Base-by-base conservation (phyloP, 2,329 filamentous ascomycete genomes). In the Aspergillus vadensis region DNA sequence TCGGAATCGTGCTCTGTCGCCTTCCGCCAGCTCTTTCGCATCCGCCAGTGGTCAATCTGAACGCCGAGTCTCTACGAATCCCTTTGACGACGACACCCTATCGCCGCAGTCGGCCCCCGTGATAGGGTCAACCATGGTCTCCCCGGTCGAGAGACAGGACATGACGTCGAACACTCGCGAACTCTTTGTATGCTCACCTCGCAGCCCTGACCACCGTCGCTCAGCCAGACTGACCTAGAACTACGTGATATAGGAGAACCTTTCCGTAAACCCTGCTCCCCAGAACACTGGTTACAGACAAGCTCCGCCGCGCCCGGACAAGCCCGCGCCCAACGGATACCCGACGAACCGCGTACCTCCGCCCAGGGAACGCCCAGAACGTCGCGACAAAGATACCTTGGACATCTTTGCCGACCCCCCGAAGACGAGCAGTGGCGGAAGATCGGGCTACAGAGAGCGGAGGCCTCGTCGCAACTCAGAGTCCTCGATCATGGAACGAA, bases 381-480 rank as follows among this genome's bases (percentile, higher is more conserved):
- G 65, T 25, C 66, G 65, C 27, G 61, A 65, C 60, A 72, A 72
- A 60, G 74, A 73, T 70, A 76, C 67, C 19, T 74, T 81, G 27
- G 79, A 83, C 64, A 80, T 83, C 39, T 84, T 84, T 66, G 81
- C 76, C 39, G 78, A 79, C 65, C 80, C 77, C 49, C 72, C 71
- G 65, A 75, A 70, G 43, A 61, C 70, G 25, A 61, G 53, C 23
- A 65, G 54, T 49, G 62, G 69, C 62, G 27, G 67, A 72, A 59
- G 77, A 41, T 54, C 63, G 15, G 58, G 65, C 51, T 74, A 76
- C 53, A 73, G 79, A 19, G 66, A 67, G 49, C 62, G 73, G 56
- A 80, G 83, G 30, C 80, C 80, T 38, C 81, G 86, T 58, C 83
- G 86, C 56, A 87, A 88, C 69, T 88, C 86, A 0, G 86, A 88